These are phyloP conservation scores for Vitis rupestris DNA, from an alignment of 164 flowering plant species.

Conservation along the genomic window DNA sequence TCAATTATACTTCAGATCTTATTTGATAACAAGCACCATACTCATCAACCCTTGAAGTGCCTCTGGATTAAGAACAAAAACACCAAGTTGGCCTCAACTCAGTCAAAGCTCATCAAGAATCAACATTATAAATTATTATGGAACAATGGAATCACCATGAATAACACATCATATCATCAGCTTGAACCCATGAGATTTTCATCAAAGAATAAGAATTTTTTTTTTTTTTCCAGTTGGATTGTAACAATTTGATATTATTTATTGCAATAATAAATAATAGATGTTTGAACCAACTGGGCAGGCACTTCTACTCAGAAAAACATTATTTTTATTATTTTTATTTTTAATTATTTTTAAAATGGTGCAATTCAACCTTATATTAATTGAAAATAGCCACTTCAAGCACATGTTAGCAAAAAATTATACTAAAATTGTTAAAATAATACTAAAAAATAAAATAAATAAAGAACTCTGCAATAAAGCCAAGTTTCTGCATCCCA, in stretches of 20 bases:
- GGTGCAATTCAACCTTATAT: background rate
- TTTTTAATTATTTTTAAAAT: background rate
- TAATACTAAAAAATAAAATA: no score
- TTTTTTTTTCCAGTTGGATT: background rate
- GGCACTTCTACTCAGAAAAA: conserved; percentile 1
- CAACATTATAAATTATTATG: no score
- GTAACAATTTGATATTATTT: background rate
- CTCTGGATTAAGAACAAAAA: no score
- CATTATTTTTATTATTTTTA: background rate
- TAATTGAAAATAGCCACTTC: conserved; percentile 5
- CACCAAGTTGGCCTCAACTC: no score
- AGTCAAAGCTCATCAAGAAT: no score
- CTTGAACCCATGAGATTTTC: no score
- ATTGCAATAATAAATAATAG: conserved; percentile 1
- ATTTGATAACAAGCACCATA: background rate
- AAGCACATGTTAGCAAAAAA: conserved; percentile 8
- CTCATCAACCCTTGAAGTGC: background rate
- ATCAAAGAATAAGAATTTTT: no score
- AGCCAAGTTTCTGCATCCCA: background rate
- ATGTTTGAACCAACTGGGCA: background rate
- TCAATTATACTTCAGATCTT: background rate
- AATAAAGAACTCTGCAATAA: no score
- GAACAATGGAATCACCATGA: no score
- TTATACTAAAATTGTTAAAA: background rate
- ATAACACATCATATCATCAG: no score